phyloP scores from a whole-genome alignment of 176 grass and related monocot species.

The Phoenix roebelenii region DNA sequence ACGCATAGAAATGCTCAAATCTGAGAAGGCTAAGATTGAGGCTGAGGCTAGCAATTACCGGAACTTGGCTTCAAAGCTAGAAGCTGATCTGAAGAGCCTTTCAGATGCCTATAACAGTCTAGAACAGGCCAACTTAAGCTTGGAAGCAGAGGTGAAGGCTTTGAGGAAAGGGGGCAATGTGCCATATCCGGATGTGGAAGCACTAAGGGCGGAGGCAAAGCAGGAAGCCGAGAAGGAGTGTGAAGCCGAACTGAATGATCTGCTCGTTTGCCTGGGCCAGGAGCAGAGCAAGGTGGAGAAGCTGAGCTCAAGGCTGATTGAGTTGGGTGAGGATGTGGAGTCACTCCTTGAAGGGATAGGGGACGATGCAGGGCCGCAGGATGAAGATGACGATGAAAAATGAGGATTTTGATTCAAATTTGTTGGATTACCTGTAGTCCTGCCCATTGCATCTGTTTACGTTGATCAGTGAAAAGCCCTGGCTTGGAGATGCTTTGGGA shows the following conservation, averaged over 20 bases:
- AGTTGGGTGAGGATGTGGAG: slow-evolving; percentile 78
- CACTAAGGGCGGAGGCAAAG: slow-evolving; percentile 60
- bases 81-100: slow-evolving; percentile 91
- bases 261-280: slow-evolving; percentile 92
- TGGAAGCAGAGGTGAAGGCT: slow-evolving; percentile 57
- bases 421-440: too few species aligned
- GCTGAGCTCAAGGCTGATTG: slow-evolving; percentile 54
- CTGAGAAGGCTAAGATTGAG: slow-evolving; percentile 61
- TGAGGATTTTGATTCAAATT: too few species aligned
- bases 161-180: slow-evolving; percentile 43
- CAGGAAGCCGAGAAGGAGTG: slow-evolving; percentile 83
- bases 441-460: too few species aligned
- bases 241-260: slow-evolving; percentile 81
- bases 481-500: too few species aligned
- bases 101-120: slow-evolving; percentile 94
- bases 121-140: slow-evolving; percentile 64
- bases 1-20: slow-evolving; percentile 52
- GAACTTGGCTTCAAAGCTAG: slow-evolving; percentile 60
- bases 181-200: slow-evolving; percentile 49
- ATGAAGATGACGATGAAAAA: slow-evolving; percentile 29
- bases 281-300: slow-evolving; percentile 99
- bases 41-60: slow-evolving; percentile 60
- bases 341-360: slow-evolving; percentile 77
- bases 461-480: too few species aligned
- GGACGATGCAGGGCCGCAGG: slow-evolving; percentile 49